These are phyloP conservation scores for Geopyxis carbonaria DNA, from an alignment of 495 filamentous ascomycete species.

Conservation along the genomic window DNA sequence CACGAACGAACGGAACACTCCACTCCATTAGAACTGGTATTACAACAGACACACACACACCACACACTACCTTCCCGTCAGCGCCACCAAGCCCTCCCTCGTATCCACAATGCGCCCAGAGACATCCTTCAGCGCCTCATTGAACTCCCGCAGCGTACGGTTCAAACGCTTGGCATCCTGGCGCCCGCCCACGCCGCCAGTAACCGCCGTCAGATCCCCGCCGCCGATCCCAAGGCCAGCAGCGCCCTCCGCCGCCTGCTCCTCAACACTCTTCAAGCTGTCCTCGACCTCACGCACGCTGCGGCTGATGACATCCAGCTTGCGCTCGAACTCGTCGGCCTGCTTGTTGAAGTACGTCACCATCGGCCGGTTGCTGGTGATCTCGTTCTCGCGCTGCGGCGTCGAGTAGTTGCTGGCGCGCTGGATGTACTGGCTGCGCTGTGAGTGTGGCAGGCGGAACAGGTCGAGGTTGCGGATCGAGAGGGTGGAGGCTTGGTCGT, in stretches of 20 bases:
- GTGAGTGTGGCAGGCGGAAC: conserved; percentile 21
- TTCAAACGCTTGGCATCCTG: conserved; percentile 23
- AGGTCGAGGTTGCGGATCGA: conserved; percentile 23
- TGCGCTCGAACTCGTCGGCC: conserved; percentile 18
- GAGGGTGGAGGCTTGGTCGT: conserved; percentile 20
- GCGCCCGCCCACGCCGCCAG: conserved; percentile 14
- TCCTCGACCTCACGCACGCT: conserved; percentile 23
- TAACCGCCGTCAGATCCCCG: conserved; percentile 12
- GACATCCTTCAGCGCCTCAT: conserved; percentile 22
- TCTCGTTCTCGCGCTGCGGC: conserved; percentile 19
- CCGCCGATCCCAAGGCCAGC: conserved; percentile 7
- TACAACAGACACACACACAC: no score
- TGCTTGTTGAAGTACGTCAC: conserved; percentile 22
- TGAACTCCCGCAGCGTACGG: conserved; percentile 22
- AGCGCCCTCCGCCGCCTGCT: conserved; percentile 13
- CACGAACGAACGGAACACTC: no score
- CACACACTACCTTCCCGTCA: conserved; percentile 11
- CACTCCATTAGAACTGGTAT: no score
- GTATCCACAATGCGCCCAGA: conserved; percentile 21
- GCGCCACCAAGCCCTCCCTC: conserved; percentile 21
- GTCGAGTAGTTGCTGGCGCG: conserved; percentile 9
- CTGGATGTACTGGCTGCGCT: conserved; percentile 22
- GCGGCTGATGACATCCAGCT: conserved; percentile 14
- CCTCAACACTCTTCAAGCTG: conserved; percentile 19
- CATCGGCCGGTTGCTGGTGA: conserved; percentile 23